phyloP scores from a whole-genome alignment of 2,329 filamentous ascomycete genomes.

The Talaromyces amestolkiae region DNA sequence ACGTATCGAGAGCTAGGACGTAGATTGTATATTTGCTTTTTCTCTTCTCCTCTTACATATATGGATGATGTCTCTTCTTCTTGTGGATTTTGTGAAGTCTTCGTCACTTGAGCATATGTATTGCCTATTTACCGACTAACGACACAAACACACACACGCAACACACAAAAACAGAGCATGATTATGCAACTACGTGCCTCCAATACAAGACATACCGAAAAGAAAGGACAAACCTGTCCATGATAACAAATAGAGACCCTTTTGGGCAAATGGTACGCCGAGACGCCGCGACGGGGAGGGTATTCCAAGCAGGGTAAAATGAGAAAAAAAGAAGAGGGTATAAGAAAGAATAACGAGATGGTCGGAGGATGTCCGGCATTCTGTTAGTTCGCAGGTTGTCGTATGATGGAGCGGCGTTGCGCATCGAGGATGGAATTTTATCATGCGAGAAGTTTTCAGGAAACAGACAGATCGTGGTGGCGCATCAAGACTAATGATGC shows the following conservation, averaged over 20 bases:
- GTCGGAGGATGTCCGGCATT: neutral
- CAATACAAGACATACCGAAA: neutral
- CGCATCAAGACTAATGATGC: neutral
- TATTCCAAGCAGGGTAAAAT: conserved; percentile 9
- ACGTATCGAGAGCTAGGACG: neutral
- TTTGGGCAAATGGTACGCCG: neutral
- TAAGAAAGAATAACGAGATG: neutral
- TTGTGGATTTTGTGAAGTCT: neutral
- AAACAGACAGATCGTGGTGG: neutral
- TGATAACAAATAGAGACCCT: neutral
- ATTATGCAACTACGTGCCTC: neutral
- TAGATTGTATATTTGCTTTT: neutral
- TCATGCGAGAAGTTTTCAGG: too few species aligned
- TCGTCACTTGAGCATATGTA: neutral
- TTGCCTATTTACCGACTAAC: neutral
- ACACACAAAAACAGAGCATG: neutral
- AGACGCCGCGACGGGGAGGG: conserved; percentile 11
- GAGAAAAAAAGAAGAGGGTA: neutral
- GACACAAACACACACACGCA: neutral
- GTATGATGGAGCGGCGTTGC: neutral
- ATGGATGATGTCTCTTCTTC: neutral
- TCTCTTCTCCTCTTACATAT: neutral
- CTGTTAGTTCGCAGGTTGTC: neutral
- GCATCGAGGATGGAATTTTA: too few species aligned
- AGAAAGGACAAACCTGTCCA: neutral